Conservation (phyloP, 805 yeast genomes). For the Kurtzmaniella cleridarum region DNA sequence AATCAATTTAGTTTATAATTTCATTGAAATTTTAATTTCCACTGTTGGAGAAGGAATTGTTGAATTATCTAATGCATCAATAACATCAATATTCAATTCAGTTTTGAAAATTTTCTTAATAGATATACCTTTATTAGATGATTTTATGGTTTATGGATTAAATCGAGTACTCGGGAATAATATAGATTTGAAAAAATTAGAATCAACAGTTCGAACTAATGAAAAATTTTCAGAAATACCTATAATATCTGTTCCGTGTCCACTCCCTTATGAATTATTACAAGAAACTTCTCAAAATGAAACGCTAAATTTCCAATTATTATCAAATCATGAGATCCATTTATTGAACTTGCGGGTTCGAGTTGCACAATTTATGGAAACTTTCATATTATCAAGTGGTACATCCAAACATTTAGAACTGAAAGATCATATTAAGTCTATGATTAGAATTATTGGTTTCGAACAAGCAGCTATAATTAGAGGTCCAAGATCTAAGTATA, state of each 20-base stretch:
- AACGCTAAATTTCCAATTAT: constrained; percentile 11
- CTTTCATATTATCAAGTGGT: constrained; percentile 26
- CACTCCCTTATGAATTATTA: constrained; percentile 17
- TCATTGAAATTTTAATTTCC: constrained; percentile 48
- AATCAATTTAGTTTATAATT: constrained; percentile 44
- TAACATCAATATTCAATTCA: constrained; percentile 18
- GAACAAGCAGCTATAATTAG: constrained; percentile 44
- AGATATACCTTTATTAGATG: constrained; percentile 35
- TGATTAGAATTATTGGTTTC: constrained; percentile 39
- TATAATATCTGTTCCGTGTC: constrained; percentile 21
- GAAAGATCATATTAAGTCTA: constrained; percentile 33
- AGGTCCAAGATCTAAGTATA: constrained; percentile 39
- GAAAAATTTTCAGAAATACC: constrained; percentile 17
- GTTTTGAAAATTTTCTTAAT: constrained; percentile 33
- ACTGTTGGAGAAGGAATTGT: constrained; percentile 31
- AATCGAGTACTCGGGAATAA: constrained; percentile 52
- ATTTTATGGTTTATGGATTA: constrained; percentile 47
- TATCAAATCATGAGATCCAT: constrained; percentile 39
- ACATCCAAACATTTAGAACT: constrained; percentile 24
- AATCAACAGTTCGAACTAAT: constrained; percentile 33
- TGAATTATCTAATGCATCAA: constrained; percentile 13
- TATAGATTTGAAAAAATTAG: constrained; percentile 35
- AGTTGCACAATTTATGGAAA: constrained; percentile 47
- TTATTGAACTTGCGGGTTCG: constrained; percentile 37
- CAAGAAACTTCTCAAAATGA: constrained; percentile 5